Evolutionary conservation across 1,139 yeast genomes (phyloP), one percentile per base, ranked within the genome.

Genomic region (Hansenula sp.): DNA sequence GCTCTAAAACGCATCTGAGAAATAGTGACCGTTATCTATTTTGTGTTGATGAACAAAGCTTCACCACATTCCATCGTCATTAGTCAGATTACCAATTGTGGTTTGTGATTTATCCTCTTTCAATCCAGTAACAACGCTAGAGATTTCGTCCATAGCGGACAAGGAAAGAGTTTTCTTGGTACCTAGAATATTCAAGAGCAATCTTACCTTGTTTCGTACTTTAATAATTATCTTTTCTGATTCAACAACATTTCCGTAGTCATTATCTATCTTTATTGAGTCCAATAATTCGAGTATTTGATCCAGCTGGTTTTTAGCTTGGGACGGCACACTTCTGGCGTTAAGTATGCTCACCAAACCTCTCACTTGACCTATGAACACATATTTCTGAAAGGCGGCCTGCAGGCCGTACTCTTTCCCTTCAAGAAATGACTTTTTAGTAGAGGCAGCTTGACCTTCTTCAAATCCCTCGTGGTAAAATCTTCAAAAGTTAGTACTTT

Each of bases 321-420:
- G 41, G 52, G 33, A 1, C 1, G 52, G 36, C 1, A 49, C 33
- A 6, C 40, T 24, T 1, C 24, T 4, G 45, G 5, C n/a, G 3
- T 36, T 36, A 7, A 50, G 27, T 0, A 66, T 61, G 8, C 66
- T 66, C 1, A 77, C 58, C 6, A 85, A 61, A 7, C 88, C 88
- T 39, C 69, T 65, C 6, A 86, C 70, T 43, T 82, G 78, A 0
- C 95, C 95, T 4, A 85, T 60, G 0, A 84, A 63, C 13, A 82
- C 55, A 53, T 74, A 84, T 48, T 91, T 67, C 61, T 84, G 91
- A 57, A 79, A 85, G 0, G 90, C 94, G 0, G 89, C 83, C 57
- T 87, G 94, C 42, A 84, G 71, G 0, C 96, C 96, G 56, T 75
- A 84, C 52, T 84, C 87, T 53, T 80, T 81, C 2, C 96, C 96